phyloP scores from a whole-genome alignment of 208 protist species.

The Leishmania gerbilli region DNA sequence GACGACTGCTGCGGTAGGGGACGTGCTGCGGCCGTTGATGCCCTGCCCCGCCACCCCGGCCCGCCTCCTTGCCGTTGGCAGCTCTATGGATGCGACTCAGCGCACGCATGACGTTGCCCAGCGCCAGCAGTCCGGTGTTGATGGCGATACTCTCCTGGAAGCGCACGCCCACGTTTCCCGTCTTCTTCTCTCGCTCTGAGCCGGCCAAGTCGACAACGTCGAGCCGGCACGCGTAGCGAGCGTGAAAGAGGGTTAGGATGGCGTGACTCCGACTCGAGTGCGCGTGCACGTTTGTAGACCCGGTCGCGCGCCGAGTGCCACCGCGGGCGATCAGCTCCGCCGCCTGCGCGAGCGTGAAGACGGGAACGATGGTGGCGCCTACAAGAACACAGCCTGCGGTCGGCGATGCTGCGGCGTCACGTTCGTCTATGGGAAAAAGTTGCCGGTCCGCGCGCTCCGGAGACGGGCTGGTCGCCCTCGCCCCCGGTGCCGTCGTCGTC shows the following conservation, averaged over 20 bases:
- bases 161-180: constrained; percentile 71
- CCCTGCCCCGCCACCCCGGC: background rate
- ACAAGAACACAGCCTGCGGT: constrained; percentile 33
- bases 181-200: constrained; percentile 84
- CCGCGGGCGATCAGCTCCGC: constrained; percentile 76
- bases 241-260: constrained; percentile 91
- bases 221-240: constrained; percentile 66
- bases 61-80: background rate
- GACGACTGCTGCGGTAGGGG: constrained; percentile 90
- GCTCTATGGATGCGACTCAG: constrained; percentile 59
- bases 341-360: constrained; percentile 61
- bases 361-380: constrained; percentile 57
- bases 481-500: constrained; percentile 6
- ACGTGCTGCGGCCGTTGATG: constrained; percentile 44
- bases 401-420: background rate
- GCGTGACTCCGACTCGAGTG: constrained; percentile 89
- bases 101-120: constrained; percentile 94
- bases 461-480: background rate
- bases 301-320: constrained; percentile 79
- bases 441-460: background rate
- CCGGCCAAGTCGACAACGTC: constrained; percentile 95
- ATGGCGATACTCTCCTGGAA: constrained; percentile 94
- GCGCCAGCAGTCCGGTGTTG: constrained; percentile 89
- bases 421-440: background rate
- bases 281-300: constrained; percentile 90